Percentiles rank a stretch among this genome's conserved stretches.
phyloP scores from a whole-genome alignment of 1,284 basidiomycete genomes.

The Ustilago cynodontis region DNA sequence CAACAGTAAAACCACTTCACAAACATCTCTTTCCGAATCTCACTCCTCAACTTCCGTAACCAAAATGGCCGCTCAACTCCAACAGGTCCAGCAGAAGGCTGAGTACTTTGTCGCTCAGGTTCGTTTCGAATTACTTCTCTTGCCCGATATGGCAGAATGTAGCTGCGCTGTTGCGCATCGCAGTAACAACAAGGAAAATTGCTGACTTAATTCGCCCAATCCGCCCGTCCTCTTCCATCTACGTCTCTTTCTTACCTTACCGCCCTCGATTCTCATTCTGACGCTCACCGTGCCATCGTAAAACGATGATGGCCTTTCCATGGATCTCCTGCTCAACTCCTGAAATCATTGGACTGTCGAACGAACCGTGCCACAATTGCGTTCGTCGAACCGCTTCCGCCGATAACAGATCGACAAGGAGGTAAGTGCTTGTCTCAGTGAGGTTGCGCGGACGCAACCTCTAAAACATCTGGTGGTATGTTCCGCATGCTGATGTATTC shows the following conservation, averaged over 20 bases:
- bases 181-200: not conserved
- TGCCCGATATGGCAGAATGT: not conserved
- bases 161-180: not conserved
- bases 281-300: not conserved
- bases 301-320: not conserved
- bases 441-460: too few relatives aligned
- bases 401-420: conserved; percentile 87
- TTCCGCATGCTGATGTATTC: not conserved
- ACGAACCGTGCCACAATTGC: too few relatives aligned
- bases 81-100: conserved; percentile 66
- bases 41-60: not conserved
- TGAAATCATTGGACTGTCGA: too few relatives aligned
- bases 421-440: conserved; percentile 74
- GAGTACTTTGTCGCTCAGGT: conserved; percentile 69
- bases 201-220: not conserved
- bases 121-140: conserved; percentile 23
- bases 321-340: not conserved
- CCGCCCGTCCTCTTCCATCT: not conserved
- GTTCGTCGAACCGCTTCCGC: not conserved
- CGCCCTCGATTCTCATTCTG: too few relatives aligned
- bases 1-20: too few relatives aligned
- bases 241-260: not conserved
- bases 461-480: not conserved
- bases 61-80: conserved; percentile 64
- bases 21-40: conserved; percentile 8